Evolutionary conservation across 2,329 filamentous ascomycete species (phyloP).

Genomic region (Keithomyces neogunnii): DNA sequence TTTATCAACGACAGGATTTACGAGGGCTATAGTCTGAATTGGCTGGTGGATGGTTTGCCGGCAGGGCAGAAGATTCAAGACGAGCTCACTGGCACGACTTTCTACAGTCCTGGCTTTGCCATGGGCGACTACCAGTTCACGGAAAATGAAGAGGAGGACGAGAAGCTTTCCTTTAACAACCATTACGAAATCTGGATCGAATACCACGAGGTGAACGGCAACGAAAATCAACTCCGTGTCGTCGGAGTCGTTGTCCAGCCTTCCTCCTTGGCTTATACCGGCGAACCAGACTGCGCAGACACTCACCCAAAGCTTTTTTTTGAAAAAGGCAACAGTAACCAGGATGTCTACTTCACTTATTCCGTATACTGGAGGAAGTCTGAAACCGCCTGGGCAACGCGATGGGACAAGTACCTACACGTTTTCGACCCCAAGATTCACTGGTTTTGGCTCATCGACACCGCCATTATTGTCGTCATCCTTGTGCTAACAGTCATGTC

Average conservation of each 20-base stretch:
- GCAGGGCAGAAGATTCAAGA: constrained; percentile 79
- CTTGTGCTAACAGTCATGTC: constrained; percentile 85
- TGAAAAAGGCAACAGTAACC: constrained; percentile 43
- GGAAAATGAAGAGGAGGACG: constrained; percentile 46
- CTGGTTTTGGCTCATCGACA: constrained; percentile 98
- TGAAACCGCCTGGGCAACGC: constrained; percentile 82
- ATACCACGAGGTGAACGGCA: constrained; percentile 70
- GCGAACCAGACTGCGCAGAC: constrained; percentile 54
- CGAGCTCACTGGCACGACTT: constrained; percentile 64
- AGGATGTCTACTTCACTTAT: constrained; percentile 76
- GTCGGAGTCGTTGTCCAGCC: constrained; percentile 89
- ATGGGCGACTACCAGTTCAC: constrained; percentile 38
- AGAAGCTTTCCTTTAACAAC: constrained; percentile 67
- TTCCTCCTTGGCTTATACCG: constrained; percentile 55
- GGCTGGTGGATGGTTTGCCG: constrained; percentile 89
- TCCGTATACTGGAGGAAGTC: constrained; percentile 84
- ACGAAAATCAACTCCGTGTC: constrained; percentile 66
- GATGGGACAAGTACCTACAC: constrained; percentile 98
- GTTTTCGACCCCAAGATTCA: constrained; percentile 97
- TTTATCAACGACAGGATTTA: constrained; percentile 79
- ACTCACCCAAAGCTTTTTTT: constrained; percentile 53
- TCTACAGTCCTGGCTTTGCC: constrained; percentile 82
- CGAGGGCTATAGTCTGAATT: constrained; percentile 87
- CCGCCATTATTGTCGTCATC: constrained; percentile 88
- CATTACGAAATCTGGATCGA: constrained; percentile 93